A percentile compares a stretch with the other conserved stretches of the same genome.
phyloP scores from a whole-genome alignment of 768 basidiomycete species.

The Lentinula lateritia region DNA sequence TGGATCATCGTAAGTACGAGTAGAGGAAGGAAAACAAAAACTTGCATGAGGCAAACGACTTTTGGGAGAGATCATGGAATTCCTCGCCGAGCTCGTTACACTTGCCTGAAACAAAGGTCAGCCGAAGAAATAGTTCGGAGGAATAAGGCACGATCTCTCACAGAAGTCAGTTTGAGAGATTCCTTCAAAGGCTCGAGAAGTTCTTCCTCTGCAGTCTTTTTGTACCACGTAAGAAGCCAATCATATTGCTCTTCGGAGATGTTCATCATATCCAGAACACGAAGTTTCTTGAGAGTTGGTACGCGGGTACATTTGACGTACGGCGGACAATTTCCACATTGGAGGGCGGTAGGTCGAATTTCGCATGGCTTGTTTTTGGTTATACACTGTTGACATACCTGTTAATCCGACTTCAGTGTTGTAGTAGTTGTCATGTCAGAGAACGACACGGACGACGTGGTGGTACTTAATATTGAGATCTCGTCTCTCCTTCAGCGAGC shows the following conservation, averaged over 20 bases:
- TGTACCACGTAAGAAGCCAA: neutral
- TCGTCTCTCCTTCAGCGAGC: neutral
- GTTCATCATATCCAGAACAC: neutral
- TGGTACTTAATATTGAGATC: neutral
- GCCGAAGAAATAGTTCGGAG: neutral
- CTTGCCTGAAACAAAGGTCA: neutral
- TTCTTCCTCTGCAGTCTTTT: neutral
- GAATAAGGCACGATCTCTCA: neutral
- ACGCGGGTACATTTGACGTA: constrained; percentile 1
- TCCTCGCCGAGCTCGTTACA: neutral
- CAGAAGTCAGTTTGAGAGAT: neutral
- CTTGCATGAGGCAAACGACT: neutral
- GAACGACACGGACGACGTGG: neutral
- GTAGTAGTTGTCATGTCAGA: too few species aligned
- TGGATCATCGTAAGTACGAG: neutral
- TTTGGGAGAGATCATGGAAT: neutral
- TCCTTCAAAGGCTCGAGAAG: neutral
- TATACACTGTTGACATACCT: neutral
- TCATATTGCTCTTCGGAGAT: constrained; percentile 1
- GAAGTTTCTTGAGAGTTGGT: neutral
- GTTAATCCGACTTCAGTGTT: neutral
- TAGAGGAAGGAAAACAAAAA: neutral
- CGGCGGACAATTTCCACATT: neutral
- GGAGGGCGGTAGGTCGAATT: neutral
- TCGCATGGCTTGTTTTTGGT: neutral